Percentiles rank a stretch among this genome's conserved stretches.
These are phyloP conservation scores for Prunus mume DNA, from an alignment of 306 rosid species.

Conservation along the genomic window DNA sequence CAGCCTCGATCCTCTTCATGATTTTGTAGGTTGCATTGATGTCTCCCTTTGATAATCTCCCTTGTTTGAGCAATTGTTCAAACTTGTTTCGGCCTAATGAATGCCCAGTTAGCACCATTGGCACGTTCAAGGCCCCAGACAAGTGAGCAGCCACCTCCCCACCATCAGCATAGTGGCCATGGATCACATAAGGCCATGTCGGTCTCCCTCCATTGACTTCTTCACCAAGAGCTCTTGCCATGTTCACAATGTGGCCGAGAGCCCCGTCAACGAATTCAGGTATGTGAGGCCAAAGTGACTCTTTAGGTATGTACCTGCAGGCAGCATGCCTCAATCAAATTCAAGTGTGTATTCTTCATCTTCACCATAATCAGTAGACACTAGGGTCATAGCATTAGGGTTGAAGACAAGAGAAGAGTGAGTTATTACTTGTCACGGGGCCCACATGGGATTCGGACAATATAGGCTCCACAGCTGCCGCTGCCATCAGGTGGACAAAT, in stretches of 20 bases:
- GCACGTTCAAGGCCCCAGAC: conserved; percentile 76
- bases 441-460: conserved; percentile 78
- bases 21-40: conserved; percentile 70
- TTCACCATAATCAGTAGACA: not conserved
- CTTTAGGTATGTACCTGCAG: conserved; percentile 68
- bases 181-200: conserved; percentile 70
- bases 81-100: conserved; percentile 77
- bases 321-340: not conserved
- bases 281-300: conserved; percentile 76
- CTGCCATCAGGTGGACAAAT: conserved; percentile 56
- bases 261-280: conserved; percentile 79
- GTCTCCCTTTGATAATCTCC: conserved; percentile 60
- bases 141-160: conserved; percentile 67
- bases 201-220: conserved; percentile 59
- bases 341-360: not conserved
- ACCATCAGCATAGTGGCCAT: conserved; percentile 84
- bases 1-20: conserved; percentile 68
- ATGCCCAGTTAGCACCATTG: conserved; percentile 81
- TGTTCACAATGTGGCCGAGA: conserved; percentile 60
- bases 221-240: conserved; percentile 75
- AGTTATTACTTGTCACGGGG: conserved; percentile 47
- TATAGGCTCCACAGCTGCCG: conserved; percentile 73
- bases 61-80: conserved; percentile 76
- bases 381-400: not conserved
- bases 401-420: not conserved